Percentiles rank a stretch among this genome's conserved stretches.
Evolutionary conservation across 2,329 filamentous ascomycete species (phyloP).

Genomic region (Penicillium sp.): DNA sequence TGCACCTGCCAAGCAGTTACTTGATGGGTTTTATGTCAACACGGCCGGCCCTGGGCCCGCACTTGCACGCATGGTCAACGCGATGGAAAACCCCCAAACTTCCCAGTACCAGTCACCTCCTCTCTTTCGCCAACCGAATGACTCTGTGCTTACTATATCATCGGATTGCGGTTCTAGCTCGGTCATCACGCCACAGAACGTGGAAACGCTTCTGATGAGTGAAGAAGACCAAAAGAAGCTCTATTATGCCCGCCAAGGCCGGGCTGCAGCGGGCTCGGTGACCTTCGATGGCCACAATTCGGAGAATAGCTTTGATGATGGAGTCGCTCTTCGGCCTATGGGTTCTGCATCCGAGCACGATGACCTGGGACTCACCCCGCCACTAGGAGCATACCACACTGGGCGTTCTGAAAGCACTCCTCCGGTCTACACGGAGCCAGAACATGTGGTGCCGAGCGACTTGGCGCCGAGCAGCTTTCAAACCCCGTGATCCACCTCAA

Average conservation of each 20-base stretch:
- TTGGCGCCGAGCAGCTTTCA: neutral
- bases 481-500: constrained; percentile 1
- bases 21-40: constrained; percentile 69
- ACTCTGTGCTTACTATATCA: constrained; percentile 59
- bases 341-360: neutral
- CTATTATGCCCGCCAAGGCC: constrained; percentile 60
- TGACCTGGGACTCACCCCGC: neutral
- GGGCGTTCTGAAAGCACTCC: neutral
- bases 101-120: constrained; percentile 53
- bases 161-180: constrained; percentile 58
- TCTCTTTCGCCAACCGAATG: constrained; percentile 58
- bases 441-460: neutral
- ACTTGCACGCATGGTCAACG: constrained; percentile 49
- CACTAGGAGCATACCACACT: neutral
- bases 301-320: constrained; percentile 1
- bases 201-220: constrained; percentile 71
- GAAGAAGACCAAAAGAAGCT: constrained; percentile 75
- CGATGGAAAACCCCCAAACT: constrained; percentile 42
- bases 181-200: constrained; percentile 64
- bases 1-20: constrained; percentile 65
- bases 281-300: neutral
- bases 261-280: constrained; percentile 22
- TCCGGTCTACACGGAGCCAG: neutral
- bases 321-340: neutral
- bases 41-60: constrained; percentile 66